Evolutionary conservation across 1,284 basidiomycete genomes (phyloP).

Genomic region (Neotropicomus parvogracilis): DNA sequence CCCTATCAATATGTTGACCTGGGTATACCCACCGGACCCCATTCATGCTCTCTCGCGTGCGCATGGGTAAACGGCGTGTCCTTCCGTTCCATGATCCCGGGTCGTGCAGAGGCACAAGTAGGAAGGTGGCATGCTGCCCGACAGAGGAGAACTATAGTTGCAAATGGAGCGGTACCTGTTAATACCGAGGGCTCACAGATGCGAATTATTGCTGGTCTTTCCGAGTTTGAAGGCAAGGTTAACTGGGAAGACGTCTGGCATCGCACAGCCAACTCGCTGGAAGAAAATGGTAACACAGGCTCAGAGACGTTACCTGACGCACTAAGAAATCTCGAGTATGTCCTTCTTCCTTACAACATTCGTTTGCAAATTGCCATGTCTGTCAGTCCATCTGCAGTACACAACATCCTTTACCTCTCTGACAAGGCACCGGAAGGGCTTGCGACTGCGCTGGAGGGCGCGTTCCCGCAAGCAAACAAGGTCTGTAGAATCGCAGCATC

Average conservation of each 20-base stretch:
- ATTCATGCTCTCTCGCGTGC: constrained; percentile 50
- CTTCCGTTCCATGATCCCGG: constrained; percentile 61
- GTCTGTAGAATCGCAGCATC: constrained; percentile 34
- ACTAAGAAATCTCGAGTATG: constrained; percentile 23
- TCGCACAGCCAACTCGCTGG: constrained; percentile 18
- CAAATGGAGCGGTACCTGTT: constrained; percentile 25
- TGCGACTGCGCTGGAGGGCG: constrained; percentile 41
- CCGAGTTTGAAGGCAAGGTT: constrained; percentile 24
- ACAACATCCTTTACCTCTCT: constrained; percentile 54
- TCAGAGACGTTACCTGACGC: constrained; percentile 11
- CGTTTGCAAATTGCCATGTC: neutral
- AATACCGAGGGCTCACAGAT: constrained; percentile 16
- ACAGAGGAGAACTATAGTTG: constrained; percentile 13
- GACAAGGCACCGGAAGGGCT: constrained; percentile 64
- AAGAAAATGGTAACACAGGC: neutral
- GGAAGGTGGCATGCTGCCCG: constrained; percentile 63
- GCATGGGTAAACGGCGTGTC: constrained; percentile 42
- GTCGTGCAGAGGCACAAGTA: constrained; percentile 54
- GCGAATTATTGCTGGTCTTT: constrained; percentile 11
- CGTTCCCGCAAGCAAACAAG: constrained; percentile 50
- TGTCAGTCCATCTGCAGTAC: constrained; percentile 14
- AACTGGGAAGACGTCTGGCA: constrained; percentile 57
- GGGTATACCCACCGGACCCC: constrained; percentile 15
- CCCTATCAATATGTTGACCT: constrained; percentile 20
- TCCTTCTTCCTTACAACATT: neutral